phyloP scores from a whole-genome alignment of 345 rosid genomes.

The Eucalyptus sideroxylon region DNA sequence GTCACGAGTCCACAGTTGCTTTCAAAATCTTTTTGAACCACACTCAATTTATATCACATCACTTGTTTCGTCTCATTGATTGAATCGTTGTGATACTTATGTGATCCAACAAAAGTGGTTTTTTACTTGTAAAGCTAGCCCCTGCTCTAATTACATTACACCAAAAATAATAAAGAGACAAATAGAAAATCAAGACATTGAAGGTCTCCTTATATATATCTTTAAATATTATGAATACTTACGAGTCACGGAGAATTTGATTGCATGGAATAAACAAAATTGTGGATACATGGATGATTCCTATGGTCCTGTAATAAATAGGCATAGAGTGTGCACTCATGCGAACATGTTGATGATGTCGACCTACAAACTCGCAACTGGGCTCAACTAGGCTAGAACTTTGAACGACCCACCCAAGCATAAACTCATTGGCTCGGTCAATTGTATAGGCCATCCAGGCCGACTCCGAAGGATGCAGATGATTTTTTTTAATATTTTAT shows the following conservation, averaged over 20 bases:
- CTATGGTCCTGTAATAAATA: background rate
- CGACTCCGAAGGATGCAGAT: accelerated
- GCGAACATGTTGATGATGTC: too few species aligned
- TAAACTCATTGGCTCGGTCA: background rate
- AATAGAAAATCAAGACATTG: background rate
- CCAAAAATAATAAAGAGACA: background rate
- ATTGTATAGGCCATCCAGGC: background rate
- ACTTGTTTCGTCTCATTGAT: background rate
- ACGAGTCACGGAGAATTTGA: background rate
- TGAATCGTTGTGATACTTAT: accelerated
- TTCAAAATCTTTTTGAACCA: background rate
- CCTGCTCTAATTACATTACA: background rate
- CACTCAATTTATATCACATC: background rate
- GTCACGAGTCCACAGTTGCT: background rate
- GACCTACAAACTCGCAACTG: accelerated
- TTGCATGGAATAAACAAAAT: background rate
- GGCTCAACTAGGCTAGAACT: background rate
- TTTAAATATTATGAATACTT: background rate
- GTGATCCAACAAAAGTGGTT: accelerated
- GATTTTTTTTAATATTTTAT: background rate
- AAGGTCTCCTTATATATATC: background rate
- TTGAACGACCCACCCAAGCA: background rate
- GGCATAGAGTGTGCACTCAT: background rate
- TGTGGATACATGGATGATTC: background rate
- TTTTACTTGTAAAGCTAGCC: background rate